Evolutionary conservation across 2,329 filamentous ascomycete species (phyloP), one percentile per base, ranked within the genome.

Genomic region (Fusarium begoniae): DNA sequence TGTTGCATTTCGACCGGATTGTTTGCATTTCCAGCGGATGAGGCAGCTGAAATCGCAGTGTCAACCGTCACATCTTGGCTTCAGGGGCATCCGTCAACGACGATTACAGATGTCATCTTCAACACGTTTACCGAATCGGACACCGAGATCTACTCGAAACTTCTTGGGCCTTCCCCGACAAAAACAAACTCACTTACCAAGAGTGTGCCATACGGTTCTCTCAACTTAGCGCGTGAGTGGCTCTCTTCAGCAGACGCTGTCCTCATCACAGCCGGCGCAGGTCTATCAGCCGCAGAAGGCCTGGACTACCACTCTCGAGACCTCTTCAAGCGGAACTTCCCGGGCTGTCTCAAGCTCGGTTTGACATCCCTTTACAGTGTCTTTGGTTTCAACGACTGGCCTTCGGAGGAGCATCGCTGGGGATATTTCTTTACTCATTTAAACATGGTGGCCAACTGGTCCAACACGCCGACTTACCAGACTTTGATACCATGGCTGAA

Each of bases 351-450:
- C 5, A 70, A 71, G 2, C 59, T 70, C 3, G 76, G 76, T 0
- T n/a, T 78, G 2, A 65, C 63, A 0, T 77, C 73, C 0, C 15
- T 78, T 1, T 78, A 78, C 4, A 77, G 75, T 2, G 73, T 77
- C 0, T 77, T 78, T 53, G 76, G 76, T 0, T 78, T 70, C 2
- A 45, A 56, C 0, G 55, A 15, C 1, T 78, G 76, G 76, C 63
- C 75, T 7, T 70, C 76, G 1, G 76, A 78, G n/a, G 63, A 73
- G 32, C 58, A 78, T 38, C 66, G 73, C 8, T 78, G 76, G 76
- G 76, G 76, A 0, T 78, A 78, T 28, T 78, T 47, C 63, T 78
- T 78, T 8, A 78, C 74, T 0, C 76, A 78, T 15, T 5, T 78
- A 3, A 73, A 76, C n/a, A 73, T 78, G 76, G 58, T 78, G 4